Percentiles rank a stretch among this genome's conserved stretches.
These are phyloP conservation scores for Meyerozyma guilliermondii DNA, from an alignment of 1,139 yeast species.

Conservation along the genomic window DNA sequence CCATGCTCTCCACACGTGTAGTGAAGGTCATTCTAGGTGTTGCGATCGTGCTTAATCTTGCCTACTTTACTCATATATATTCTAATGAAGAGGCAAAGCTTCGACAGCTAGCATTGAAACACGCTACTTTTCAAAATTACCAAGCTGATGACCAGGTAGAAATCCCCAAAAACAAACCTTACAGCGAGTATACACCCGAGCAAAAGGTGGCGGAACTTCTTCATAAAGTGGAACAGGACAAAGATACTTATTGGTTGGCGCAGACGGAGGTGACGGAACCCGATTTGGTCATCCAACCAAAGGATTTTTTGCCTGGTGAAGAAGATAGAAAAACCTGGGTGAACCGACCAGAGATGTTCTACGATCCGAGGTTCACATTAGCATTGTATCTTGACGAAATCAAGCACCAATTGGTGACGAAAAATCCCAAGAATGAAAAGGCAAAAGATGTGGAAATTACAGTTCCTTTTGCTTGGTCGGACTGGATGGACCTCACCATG, in stretches of 20 bases:
- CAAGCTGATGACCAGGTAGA: conserved; percentile 19
- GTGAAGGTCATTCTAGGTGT: conserved; percentile 18
- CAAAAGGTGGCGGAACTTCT: conserved; percentile 23
- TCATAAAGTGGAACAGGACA: conserved; percentile 16
- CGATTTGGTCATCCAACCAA: conserved; percentile 15
- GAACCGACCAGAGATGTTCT: conserved; percentile 14
- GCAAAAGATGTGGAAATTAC: conserved; percentile 7
- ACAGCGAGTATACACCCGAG: conserved; percentile 14
- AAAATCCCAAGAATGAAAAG: conserved; percentile 15
- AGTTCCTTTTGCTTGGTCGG: conserved; percentile 26
- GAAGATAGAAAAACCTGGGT: conserved; percentile 11
- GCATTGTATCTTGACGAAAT: conserved; percentile 19
- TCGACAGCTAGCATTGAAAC: conserved; percentile 18
- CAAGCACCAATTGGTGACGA: conserved; percentile 9
- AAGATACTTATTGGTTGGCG: conserved; percentile 23
- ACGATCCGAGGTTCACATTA: conserved; percentile 23
- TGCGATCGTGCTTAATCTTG: conserved; percentile 18
- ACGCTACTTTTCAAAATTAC: conserved; percentile 14
- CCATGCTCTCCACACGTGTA: conserved; percentile 15
- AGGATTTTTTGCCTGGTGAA: conserved; percentile 15
- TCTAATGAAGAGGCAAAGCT: conserved; percentile 15
- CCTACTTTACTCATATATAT: conserved; percentile 20
- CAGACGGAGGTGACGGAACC: conserved; percentile 21
- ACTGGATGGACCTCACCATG: conserved; percentile 23
- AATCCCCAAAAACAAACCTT: conserved; percentile 12